Evolutionary conservation across 169 alveolate species (phyloP).

Genomic region (Eimeria praecox): DNA sequence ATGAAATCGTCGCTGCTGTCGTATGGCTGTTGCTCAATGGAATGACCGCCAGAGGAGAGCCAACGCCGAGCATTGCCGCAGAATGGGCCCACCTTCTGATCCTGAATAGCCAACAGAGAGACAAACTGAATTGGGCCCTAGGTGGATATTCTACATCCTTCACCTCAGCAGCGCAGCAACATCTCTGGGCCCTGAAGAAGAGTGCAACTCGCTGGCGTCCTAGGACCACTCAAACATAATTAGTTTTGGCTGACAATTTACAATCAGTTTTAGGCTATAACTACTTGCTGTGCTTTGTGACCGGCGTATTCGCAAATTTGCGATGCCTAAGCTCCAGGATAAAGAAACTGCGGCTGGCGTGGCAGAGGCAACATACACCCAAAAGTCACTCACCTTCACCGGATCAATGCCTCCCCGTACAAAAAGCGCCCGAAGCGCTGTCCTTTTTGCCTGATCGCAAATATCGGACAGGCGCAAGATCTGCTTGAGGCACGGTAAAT

Average conservation of each 20-base stretch:
- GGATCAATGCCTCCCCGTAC: constrained; percentile 54
- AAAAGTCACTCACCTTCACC: constrained; percentile 8
- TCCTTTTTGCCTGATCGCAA: not conserved
- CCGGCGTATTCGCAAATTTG: not conserved
- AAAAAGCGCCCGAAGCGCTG: constrained; percentile 12
- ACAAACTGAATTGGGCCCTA: not conserved
- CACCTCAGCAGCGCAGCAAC: not conserved
- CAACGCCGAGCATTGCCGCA: not conserved
- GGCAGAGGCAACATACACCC: not conserved
- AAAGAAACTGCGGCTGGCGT: not conserved
- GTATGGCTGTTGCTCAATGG: constrained; percentile 70
- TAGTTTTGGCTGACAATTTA: not conserved
- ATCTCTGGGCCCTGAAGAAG: not conserved
- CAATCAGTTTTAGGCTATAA: not conserved
- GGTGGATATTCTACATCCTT: not conserved
- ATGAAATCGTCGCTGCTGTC: constrained; percentile 74
- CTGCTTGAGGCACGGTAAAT: not conserved
- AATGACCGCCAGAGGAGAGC: constrained; percentile 42
- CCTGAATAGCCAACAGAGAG: constrained; percentile 14
- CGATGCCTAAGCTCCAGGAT: not conserved
- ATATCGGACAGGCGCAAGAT: not conserved
- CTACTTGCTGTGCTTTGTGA: not conserved
- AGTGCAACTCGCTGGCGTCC: not conserved
- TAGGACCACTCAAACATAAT: not conserved
- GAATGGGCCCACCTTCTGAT: not conserved